Percentiles rank a stretch among this genome's conserved stretches.
Conservation (phyloP, 1,139 yeast species). For the Geotrichum histeridarum region DNA sequence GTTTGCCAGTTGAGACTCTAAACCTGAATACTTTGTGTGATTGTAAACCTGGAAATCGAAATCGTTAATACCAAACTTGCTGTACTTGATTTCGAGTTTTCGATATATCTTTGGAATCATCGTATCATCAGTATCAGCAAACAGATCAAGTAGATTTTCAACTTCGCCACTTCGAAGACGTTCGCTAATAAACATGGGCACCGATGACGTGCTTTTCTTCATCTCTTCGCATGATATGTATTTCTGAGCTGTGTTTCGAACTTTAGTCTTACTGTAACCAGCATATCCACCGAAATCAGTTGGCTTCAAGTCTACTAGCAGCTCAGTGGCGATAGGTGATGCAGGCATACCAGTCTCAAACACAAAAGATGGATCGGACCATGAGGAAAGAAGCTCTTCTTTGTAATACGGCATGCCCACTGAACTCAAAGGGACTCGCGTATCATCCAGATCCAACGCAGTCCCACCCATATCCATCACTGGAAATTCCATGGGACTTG, state of each 20-base stretch:
- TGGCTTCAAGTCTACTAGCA: slow-evolving; percentile 29
- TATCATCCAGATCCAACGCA: slow-evolving; percentile 44
- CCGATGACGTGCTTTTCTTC: slow-evolving; percentile 34
- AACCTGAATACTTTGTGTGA: slow-evolving; percentile 76
- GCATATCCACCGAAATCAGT: slow-evolving; percentile 35
- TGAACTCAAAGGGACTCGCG: slow-evolving; percentile 54
- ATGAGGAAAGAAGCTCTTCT: slow-evolving; percentile 71
- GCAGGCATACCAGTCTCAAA: slow-evolving; percentile 37
- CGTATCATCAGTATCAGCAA: slow-evolving; percentile 27
- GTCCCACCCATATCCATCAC: slow-evolving; percentile 30
- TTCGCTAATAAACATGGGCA: slow-evolving; percentile 74
- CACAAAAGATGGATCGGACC: slow-evolving; percentile 40
- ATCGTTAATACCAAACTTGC: slow-evolving; percentile 89
- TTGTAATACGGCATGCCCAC: slow-evolving; percentile 87
- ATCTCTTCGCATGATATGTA: slow-evolving; percentile 44
- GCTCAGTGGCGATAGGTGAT: slow-evolving; percentile 30
- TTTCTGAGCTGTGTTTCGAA: slow-evolving; percentile 37
- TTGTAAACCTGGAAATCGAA: slow-evolving; percentile 88
- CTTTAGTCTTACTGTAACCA: slow-evolving; percentile 51
- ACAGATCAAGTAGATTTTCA: slow-evolving; percentile 26
- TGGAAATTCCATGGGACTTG: slow-evolving; percentile 51
- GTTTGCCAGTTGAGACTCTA: slow-evolving; percentile 81
- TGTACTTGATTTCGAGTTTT: slow-evolving; percentile 71
- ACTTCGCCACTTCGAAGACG: slow-evolving; percentile 37
- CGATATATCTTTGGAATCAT: slow-evolving; percentile 66